Base-by-base conservation (phyloP, 1,284 basidiomycete species). In the Phellopilus nigrolimitatus region DNA sequence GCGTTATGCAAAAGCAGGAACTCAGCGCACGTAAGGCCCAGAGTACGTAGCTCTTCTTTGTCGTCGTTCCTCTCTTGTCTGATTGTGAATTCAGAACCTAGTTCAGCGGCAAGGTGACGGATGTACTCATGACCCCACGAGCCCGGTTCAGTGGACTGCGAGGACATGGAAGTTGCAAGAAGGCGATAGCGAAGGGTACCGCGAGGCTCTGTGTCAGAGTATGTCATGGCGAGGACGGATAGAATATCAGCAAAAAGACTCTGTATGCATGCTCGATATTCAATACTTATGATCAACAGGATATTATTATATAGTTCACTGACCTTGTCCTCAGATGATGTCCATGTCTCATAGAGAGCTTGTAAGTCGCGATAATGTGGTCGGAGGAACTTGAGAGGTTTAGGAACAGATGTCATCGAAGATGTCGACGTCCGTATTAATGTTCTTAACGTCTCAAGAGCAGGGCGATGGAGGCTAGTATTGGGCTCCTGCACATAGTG, bases 171-270 rank as follows among this genome's bases (percentile, higher is more conserved):
- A n/a, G 81, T 79, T 6, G 92, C 89, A 45, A 91, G 76, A 30
- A 97, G 78, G 49, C 93, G 88, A 70, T 95, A 97, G 60, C 84
- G 83, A 24, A 99, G 84, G 1, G 97, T 99, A 52, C 97, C 97
- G 48, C 95, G 80, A 9, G 92, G 83, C 79, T 93, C 73, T 13
- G 92, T 97, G 71, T 99, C 95, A 4, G 95, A 97, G 68, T 99
- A 99, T 15, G 97, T 99, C 97, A 99, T 99, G n/a, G 95, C 97
- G 44, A 99, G 84, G 3, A 99, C 97, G 22, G 95, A 98, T 27
- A 99, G 80, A 56, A 99, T 97, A 60, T 98, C 95, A n/a, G 95
- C 94, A 62, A 99, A 95, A 28, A 97, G 80, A 58, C 89, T 86
- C 88, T n/a, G n/a, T n/a, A n/a, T n/a, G n/a, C n/a, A n/a, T n/a